Evolutionary conservation across 305 asterid genomes (phyloP).

Genomic region (Fraxinus nigra): DNA sequence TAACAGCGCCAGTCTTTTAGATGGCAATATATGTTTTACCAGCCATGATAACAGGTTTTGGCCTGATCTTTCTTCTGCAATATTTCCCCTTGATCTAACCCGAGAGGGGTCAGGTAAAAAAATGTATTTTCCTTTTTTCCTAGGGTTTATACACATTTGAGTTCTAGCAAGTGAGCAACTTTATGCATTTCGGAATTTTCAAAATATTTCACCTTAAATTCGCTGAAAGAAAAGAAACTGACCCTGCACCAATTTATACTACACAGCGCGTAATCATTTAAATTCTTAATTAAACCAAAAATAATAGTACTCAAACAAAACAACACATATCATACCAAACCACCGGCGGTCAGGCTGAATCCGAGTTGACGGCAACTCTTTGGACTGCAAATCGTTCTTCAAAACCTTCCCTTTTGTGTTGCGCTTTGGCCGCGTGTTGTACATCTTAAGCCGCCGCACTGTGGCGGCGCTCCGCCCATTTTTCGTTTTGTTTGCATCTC

Average conservation of each 20-base stretch:
- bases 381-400: conserved; percentile 76
- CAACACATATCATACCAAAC: conserved; percentile 58
- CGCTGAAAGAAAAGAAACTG: neutral
- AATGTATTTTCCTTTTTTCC: neutral
- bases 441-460: conserved; percentile 91
- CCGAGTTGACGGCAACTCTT: conserved; percentile 73
- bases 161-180: neutral
- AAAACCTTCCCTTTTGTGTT: conserved; percentile 51
- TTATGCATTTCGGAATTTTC: neutral
- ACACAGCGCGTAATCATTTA: neutral
- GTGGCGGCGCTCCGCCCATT: conserved; percentile 78
- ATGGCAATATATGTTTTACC: neutral
- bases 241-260: neutral
- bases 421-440: conserved; percentile 67
- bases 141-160: neutral
- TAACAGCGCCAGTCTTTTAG: neutral
- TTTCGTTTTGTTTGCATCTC: conserved; percentile 40
- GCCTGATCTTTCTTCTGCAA: neutral
- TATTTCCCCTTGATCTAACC: neutral
- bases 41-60: neutral
- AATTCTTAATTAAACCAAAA: neutral
- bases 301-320: neutral
- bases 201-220: neutral
- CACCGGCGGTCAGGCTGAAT: conserved; percentile 92
- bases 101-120: neutral